Percentiles rank a stretch among this genome's conserved stretches.
Evolutionary conservation across 257 asterid genomes (phyloP).

Genomic region (Thymus quinquecostatus): DNA sequence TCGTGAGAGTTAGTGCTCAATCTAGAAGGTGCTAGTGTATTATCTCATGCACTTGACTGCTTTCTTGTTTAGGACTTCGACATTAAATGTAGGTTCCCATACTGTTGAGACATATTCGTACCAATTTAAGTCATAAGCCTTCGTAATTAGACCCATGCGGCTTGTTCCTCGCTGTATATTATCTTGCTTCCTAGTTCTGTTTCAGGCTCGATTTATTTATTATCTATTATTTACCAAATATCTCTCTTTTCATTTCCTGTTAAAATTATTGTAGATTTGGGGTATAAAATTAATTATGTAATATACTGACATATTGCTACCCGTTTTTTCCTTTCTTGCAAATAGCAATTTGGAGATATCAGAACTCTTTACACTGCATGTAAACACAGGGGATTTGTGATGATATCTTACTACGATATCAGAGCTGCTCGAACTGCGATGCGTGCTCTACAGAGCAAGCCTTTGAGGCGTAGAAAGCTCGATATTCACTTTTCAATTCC

Average conservation of each 20-base stretch:
- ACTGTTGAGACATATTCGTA: neutral
- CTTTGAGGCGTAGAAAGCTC: conserved; percentile 72
- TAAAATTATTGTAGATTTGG: neutral
- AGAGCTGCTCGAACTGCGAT: conserved; percentile 95
- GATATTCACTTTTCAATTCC: conserved; percentile 90
- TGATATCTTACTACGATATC: conserved; percentile 97
- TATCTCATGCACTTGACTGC: neutral
- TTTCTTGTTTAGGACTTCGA: neutral
- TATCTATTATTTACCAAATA: neutral
- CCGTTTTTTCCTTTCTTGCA: conserved; percentile 1
- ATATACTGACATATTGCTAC: conserved; percentile 21
- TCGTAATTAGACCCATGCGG: neutral
- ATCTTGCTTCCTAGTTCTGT: neutral
- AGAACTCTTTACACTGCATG: conserved; percentile 93
- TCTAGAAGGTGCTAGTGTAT: neutral
- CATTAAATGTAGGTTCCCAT: neutral
- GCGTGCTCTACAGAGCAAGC: conserved; percentile 76
- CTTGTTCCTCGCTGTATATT: conserved; percentile 2
- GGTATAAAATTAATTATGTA: neutral
- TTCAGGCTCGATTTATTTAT: neutral
- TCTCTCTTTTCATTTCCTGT: neutral
- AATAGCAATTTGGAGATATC: conserved; percentile 94
- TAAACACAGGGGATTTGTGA: conserved; percentile 97
- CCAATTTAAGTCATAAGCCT: neutral
- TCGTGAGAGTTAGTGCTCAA: neutral